These are phyloP conservation scores for Hansenula lynferdii DNA, from an alignment of 1,139 yeast genomes.

Conservation along the genomic window DNA sequence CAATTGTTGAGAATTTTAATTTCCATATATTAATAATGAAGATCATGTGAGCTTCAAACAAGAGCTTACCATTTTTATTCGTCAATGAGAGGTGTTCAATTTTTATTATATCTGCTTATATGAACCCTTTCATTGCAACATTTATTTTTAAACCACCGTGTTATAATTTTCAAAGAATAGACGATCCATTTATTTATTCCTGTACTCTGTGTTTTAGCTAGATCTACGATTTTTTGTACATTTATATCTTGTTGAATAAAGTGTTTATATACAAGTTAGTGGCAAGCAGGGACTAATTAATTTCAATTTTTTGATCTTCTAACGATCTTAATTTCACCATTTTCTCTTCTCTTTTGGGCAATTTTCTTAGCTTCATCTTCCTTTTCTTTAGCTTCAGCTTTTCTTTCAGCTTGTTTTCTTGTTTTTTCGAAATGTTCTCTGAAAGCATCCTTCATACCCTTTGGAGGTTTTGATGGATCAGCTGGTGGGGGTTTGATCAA, in stretches of 20 bases:
- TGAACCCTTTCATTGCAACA: not conserved
- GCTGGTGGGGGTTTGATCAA: constrained; percentile 45
- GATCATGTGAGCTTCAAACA: not conserved
- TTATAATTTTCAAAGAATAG: not conserved
- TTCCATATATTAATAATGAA: constrained; percentile 1
- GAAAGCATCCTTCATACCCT: constrained; percentile 47
- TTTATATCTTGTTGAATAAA: not conserved
- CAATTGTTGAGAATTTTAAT: not conserved
- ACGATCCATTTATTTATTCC: no score
- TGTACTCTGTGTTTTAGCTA: no score
- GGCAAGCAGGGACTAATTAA: not conserved
- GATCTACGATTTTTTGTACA: not conserved
- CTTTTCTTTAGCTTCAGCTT: constrained; percentile 28
- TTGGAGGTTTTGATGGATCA: constrained; percentile 31
- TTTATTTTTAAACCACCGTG: not conserved
- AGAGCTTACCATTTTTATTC: not conserved
- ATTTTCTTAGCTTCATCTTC: constrained; percentile 26
- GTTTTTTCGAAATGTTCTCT: constrained; percentile 61
- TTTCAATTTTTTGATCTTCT: constrained; percentile 23
- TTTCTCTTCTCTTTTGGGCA: constrained; percentile 27
- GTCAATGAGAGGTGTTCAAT: no score
- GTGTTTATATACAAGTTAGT: not conserved
- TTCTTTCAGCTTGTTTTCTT: constrained; percentile 41
- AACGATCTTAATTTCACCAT: constrained; percentile 30
- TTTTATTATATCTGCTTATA: no score